Conservation (phyloP, 495 filamentous ascomycete genomes). For the Xylaria nigripes region DNA sequence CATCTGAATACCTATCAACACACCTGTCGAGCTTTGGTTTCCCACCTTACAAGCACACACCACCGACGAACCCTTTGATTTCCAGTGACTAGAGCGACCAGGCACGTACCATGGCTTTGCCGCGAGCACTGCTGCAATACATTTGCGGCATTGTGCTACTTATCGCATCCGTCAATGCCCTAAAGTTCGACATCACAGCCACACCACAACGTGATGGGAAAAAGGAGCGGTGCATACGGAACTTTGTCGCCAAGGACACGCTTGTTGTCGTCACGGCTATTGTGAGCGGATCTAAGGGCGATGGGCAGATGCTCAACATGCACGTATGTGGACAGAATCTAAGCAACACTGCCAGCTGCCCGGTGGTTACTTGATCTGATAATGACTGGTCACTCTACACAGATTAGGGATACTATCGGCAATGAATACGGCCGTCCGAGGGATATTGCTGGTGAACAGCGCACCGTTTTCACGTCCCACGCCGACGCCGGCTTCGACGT, state of each 20-base stretch:
- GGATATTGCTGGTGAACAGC: slow-evolving; percentile 84
- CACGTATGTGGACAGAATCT: slow-evolving; percentile 55
- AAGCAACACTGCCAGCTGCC: background rate
- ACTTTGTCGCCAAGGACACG: slow-evolving; percentile 89
- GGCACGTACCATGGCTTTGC: slow-evolving; percentile 27
- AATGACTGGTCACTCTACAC: slow-evolving; percentile 29
- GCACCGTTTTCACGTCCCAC: slow-evolving; percentile 92
- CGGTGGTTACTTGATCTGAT: background rate
- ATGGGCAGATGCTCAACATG: slow-evolving; percentile 92
- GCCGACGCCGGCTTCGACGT: slow-evolving; percentile 93
- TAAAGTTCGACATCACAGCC: slow-evolving; percentile 90
- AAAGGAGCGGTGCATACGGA: slow-evolving; percentile 85
- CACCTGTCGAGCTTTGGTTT: slow-evolving; percentile 8
- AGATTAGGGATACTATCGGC: slow-evolving; percentile 92
- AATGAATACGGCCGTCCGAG: slow-evolving; percentile 90
- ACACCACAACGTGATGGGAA: slow-evolving; percentile 51
- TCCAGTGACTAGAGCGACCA: background rate
- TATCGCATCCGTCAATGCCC: slow-evolving; percentile 57
- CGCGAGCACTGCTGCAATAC: slow-evolving; percentile 34
- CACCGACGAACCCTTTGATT: slow-evolving; percentile 6
- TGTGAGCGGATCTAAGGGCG: slow-evolving; percentile 73
- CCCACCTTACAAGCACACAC: background rate
- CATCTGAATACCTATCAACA: slow-evolving; percentile 1
- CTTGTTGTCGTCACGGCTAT: slow-evolving; percentile 97
- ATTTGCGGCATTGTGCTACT: slow-evolving; percentile 44